Evolutionary conservation across 345 rosid species (phyloP), one percentile per base, ranked within the genome.

Genomic region (Pistacia atlantica): DNA sequence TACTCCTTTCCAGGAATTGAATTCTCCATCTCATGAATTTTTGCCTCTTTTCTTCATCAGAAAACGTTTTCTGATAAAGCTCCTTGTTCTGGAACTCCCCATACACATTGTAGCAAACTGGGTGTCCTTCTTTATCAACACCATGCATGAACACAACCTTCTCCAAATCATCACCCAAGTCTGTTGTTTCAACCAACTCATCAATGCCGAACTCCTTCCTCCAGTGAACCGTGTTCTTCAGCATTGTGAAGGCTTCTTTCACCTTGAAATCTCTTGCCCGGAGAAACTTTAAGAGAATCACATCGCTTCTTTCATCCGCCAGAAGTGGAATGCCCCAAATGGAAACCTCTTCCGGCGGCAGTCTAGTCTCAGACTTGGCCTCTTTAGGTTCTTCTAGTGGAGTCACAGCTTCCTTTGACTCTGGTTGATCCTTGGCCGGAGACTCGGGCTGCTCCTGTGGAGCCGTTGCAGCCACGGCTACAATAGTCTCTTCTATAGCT

Each of bases 191-290:
- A 3, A 90, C 58, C n/a, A 89, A 83, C 69, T 84, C 87, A 37
- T 94, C 92, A 58, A 59, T 57, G 55, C 86, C 86, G 48, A 88
- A 90, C 20, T 91, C 96, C 31, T 73, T 87, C 67, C 97, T 85
- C 98, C 98, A 94, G 11, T 76, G 78, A 45, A 86, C 76, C 0
- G 97, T 89, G 85, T 86, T 92, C 82, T 86, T 90, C 75, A 94
- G 79, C 98, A 92, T 94, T 3, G 83, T 68, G 49, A 89, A 84
- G 10, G 98, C 90, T 10, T 92, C 98, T 82, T 85, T 90, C n/a
- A 86, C 88, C 64, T 90, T 92, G 88, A 94, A 94, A 70, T 94
- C 98, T 38, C 97, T 86, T 11, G 98, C 98, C 59, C 97, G 79
- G 16, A 92, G 80, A 84, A 92, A 92, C 65, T 94, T 92, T 55